Base-by-base conservation (phyloP, 2,329 filamentous ascomycete species). In the Penicillium paneum region DNA sequence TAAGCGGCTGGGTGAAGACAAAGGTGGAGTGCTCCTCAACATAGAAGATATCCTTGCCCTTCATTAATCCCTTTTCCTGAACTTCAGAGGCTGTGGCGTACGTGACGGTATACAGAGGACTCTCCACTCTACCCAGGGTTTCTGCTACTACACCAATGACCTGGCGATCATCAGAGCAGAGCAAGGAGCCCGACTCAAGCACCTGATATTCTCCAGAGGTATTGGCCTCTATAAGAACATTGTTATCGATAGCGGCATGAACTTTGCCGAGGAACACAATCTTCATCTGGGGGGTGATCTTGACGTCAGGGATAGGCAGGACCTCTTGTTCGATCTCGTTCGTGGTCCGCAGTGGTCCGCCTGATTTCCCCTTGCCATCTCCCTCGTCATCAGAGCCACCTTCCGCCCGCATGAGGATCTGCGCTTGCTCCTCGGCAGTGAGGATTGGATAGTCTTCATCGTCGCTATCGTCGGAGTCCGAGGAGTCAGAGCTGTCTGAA, bases 71-170 rank as follows among this genome's bases (percentile, higher is more conserved):
- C 24, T 86, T 77, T 38, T 85, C 81, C 35, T 80, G 77, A 40
- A 95, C 83, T 52, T 91, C 89, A 7, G 84, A 82, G 1, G 83
- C 77, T 45, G 83, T 86, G 15, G 82, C 80, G 70, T 95, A 96
- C 35, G 85, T 83, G 10, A 97, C 83, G 1, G 88, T 89, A 75
- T 97, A 99, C 63, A 92, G 79, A 8, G 94, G 94, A 63, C 91
- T 86, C 59, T 91, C 83, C 3, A 97, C 91, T 66, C 89, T 84
- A 43, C 93, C 94, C 32, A 97, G 82, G 5, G 90, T 89, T 66
- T 97, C 93, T 5, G 86, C 81, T n/a, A 97, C 83, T 17, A 83
- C 87, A 24, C 92, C 94, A 50, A 97, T 82, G 28, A 97, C 83
- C 19, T 81, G 83, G 49, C 91, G 82, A 63, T 94, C 83, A 59